Conservation (phyloP, 805 yeast genomes). For the Candida koratica region DNA sequence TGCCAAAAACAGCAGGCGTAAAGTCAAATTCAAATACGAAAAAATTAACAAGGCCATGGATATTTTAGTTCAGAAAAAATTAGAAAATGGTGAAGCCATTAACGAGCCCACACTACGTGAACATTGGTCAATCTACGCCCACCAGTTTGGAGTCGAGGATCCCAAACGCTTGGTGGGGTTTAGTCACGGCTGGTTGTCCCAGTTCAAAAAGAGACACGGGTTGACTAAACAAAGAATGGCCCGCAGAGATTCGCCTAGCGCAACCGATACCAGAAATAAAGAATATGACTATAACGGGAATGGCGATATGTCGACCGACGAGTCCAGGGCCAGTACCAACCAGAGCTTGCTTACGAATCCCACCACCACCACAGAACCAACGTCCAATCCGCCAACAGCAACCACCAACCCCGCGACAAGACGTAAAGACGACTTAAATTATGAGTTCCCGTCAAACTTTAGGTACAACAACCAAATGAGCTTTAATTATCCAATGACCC, state of each 20-base stretch:
- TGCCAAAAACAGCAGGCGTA: conserved; percentile 38
- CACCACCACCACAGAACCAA: conserved; percentile 4
- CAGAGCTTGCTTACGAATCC: conserved; percentile 3
- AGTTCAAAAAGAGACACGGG: conserved; percentile 57
- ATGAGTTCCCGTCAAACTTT: conserved; percentile 7
- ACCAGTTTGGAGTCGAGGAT: conserved; percentile 54
- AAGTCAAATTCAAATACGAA: conserved; percentile 51
- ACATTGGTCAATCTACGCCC: conserved; percentile 54
- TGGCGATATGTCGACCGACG: conserved; percentile 2
- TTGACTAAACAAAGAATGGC: conserved; percentile 32
- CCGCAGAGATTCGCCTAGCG: conserved; percentile 2
- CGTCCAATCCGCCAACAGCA: conserved; percentile 4
- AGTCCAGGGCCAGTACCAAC: conserved; percentile 1
- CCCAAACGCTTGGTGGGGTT: conserved; percentile 53
- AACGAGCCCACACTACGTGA: conserved; percentile 54
- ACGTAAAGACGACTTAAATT: conserved; percentile 1
- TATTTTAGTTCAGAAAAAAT: conserved; percentile 42
- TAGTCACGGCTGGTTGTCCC: conserved; percentile 62
- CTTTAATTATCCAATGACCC: conserved; percentile 17
- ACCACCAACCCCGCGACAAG: conserved; percentile 18
- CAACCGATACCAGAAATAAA: conserved; percentile 3
- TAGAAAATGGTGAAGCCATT: conserved; percentile 43
- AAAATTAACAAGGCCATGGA: conserved; percentile 60
- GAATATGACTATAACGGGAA: not conserved
- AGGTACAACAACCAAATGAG: conserved; percentile 13